phyloP scores from a whole-genome alignment of 441 rosid genomes.

The Populus tomentosa region DNA sequence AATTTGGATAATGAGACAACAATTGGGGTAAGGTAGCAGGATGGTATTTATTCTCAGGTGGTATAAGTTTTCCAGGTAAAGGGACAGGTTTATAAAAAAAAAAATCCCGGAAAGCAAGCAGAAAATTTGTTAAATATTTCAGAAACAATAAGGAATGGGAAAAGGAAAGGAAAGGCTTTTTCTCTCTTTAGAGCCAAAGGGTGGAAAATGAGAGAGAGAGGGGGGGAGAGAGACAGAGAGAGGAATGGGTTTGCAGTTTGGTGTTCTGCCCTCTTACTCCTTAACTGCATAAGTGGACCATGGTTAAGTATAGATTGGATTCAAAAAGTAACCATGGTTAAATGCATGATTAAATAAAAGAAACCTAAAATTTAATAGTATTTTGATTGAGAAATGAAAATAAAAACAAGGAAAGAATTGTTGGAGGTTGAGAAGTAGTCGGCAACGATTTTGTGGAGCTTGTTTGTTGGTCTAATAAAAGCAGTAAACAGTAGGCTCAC shows the following conservation, averaged over 20 bases:
- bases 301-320: conserved; percentile 18
- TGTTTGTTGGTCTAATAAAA: conserved; percentile 12
- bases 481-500: background rate
- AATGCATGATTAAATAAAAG: background rate
- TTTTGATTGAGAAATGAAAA: background rate
- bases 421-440: conserved; percentile 39
- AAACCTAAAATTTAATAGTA: background rate
- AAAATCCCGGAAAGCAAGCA: conserved; percentile 22
- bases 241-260: conserved; percentile 5
- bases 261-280: conserved; percentile 14
- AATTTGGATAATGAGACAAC: conserved; percentile 30
- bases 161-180: conserved; percentile 5
- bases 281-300: conserved; percentile 21
- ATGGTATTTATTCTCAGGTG: conserved; percentile 17
- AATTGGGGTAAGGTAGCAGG: conserved; percentile 16
- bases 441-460: conserved; percentile 37
- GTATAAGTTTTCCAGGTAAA: conserved; percentile 12
- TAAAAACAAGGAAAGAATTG: background rate
- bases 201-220: conserved; percentile 2
- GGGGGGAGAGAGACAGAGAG: background rate
- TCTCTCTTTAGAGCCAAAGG: conserved; percentile 12
- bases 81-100: conserved; percentile 6
- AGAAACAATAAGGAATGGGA: conserved; percentile 10
- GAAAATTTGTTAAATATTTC: conserved; percentile 15
- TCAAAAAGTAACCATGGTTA: conserved; percentile 35